Evolutionary conservation across 2,329 filamentous ascomycete genomes (phyloP).

Genomic region (Drechslerella dactyloides): DNA sequence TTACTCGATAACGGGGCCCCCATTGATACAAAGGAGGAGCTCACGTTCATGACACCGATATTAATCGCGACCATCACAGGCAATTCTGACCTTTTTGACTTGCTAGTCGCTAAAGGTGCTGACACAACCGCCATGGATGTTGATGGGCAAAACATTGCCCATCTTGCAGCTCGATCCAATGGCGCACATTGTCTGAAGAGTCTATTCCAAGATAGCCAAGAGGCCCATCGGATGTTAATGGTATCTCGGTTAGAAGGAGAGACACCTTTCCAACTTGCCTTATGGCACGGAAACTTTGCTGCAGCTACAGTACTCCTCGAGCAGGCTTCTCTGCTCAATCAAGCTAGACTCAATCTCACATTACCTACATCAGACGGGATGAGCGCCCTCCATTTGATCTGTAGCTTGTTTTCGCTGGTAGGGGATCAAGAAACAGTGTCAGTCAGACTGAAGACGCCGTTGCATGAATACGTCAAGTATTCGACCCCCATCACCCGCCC

Average conservation of each 20-base stretch:
- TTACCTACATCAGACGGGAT: background rate
- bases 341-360: background rate
- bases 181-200: slow-evolving; percentile 4
- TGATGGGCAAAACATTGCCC: background rate
- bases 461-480: slow-evolving; percentile 8
- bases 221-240: background rate
- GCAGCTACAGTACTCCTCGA: slow-evolving; percentile 1
- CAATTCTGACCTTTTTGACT: slow-evolving; percentile 5
- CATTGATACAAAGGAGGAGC: slow-evolving; percentile 3
- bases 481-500: background rate
- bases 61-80: background rate
- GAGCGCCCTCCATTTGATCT: slow-evolving; percentile 12
- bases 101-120: slow-evolving; percentile 6
- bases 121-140: background rate
- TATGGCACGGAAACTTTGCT: slow-evolving; percentile 17
- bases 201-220: background rate
- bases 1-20: slow-evolving; percentile 9
- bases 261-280: slow-evolving; percentile 8
- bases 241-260: background rate
- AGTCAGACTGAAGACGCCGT: too few relatives aligned
- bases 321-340: background rate
- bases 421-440: background rate
- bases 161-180: slow-evolving; percentile 10
- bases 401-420: slow-evolving; percentile 3
- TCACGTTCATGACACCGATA: slow-evolving; percentile 5